phyloP scores from a whole-genome alignment of 495 filamentous ascomycete species.

The Alectoria sarmentosa region DNA sequence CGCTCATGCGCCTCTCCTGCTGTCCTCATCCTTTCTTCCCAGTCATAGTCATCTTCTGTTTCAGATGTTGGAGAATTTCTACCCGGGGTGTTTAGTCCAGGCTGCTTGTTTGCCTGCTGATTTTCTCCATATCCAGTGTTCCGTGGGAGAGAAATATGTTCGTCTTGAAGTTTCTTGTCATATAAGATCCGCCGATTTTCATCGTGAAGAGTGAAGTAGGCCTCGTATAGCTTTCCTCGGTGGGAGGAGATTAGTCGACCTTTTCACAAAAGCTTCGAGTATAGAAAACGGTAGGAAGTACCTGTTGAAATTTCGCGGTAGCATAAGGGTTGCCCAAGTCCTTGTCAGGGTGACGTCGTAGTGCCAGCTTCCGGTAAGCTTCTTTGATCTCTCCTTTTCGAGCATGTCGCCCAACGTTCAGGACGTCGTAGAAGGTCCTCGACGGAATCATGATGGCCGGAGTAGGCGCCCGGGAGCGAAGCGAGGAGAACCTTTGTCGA shows the following conservation, averaged over 20 bases:
- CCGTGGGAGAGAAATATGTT: not conserved
- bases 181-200: conserved; percentile 27
- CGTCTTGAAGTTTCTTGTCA: conserved; percentile 19
- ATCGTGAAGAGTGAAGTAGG: conserved; percentile 37
- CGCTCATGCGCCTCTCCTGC: conserved; percentile 9
- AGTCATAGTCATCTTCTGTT: conserved; percentile 11
- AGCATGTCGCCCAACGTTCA: conserved; percentile 34
- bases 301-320: conserved; percentile 40
- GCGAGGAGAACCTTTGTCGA: not conserved
- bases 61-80: conserved; percentile 15
- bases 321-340: conserved; percentile 37
- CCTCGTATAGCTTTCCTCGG: conserved; percentile 33
- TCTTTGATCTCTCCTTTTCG: conserved; percentile 36
- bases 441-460: not conserved
- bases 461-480: not conserved
- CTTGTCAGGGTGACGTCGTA: conserved; percentile 59
- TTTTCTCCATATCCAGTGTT: conserved; percentile 15
- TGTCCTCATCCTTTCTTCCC: conserved; percentile 8
- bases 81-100: conserved; percentile 18
- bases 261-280: not conserved
- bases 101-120: conserved; percentile 16
- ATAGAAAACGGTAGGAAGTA: conserved; percentile 1
- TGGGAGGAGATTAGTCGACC: not conserved
- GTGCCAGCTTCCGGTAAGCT: conserved; percentile 42
- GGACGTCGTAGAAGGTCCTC: conserved; percentile 31